Base-by-base conservation (phyloP, 441 rosid species). In the Theobroma grandiflorum region DNA sequence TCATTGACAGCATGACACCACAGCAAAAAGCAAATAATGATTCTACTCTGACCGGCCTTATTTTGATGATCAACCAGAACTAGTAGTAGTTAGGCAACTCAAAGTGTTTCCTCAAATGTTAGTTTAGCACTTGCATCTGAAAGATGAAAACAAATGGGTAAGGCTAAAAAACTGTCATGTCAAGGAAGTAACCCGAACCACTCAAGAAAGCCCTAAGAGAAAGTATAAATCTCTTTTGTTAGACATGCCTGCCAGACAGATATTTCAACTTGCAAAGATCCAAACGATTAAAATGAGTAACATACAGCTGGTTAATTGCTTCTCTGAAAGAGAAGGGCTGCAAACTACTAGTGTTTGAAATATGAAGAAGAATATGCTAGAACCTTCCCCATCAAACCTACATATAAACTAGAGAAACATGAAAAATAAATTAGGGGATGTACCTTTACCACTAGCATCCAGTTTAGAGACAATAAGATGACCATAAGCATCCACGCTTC, bases 401-500 rank as follows among this genome's bases (percentile, higher is more conserved):
- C 57, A 70, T 50, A 2, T 57, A 45, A 77, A 33, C n/a, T 68
- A 45, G 64, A 9, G 20, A 11, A 1, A 74, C 3, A 72, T 12
- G 26, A 74, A 18, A 45, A 68, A 53, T 37, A 70, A 74, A 22
- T 8, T 12, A 40, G 35, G 8, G 68, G 33, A 59, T 52, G 61
- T 85, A 90, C 90, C 92, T 79, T 88, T 71, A 76, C 89, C 89
- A 80, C 84, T 72, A 18, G 55, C 62, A 80, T 87, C 85, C 64
- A 86, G 81, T 78, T 83, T 91, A 68, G 95, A 91, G 59, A 88
- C 91, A 11, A 91, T 90, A 76, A 90, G 84, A 76, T 88, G 92
- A 43, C 95, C 93, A 81, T 79, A 86, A 52, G 82, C 78, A 84
- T 91, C 95, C 75, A 88, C 93, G 74, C 95, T 91, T 83, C 95